phyloP scores from a whole-genome alignment of 805 yeast genomes.

The Candida railenensis region DNA sequence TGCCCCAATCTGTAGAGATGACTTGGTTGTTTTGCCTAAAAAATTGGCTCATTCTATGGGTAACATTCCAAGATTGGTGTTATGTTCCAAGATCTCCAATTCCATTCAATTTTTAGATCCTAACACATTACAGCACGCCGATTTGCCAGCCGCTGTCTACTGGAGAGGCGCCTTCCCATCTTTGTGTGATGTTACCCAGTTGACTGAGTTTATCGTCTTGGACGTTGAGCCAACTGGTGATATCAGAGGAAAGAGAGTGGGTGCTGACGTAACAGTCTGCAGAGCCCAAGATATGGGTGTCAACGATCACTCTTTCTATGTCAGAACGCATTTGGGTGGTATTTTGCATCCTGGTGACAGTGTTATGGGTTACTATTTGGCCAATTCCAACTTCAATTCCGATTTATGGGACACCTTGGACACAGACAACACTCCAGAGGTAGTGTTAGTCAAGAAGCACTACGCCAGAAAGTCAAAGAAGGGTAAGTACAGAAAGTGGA shows the following conservation, averaged over 20 bases:
- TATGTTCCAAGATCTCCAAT: constrained; percentile 84
- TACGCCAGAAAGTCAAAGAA: constrained; percentile 78
- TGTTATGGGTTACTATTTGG: constrained; percentile 84
- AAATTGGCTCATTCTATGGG: constrained; percentile 83
- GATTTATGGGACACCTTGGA: constrained; percentile 75
- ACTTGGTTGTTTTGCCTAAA: constrained; percentile 87
- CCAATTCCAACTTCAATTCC: constrained; percentile 85
- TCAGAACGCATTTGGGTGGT: constrained; percentile 91
- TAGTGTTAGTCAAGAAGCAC: constrained; percentile 82
- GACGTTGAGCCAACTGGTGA: constrained; percentile 93
- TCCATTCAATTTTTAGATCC: constrained; percentile 87
- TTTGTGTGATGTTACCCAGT: constrained; percentile 69
- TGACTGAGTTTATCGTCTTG: constrained; percentile 83
- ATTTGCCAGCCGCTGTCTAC: constrained; percentile 65
- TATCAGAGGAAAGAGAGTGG: constrained; percentile 69
- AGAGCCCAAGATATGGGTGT: constrained; percentile 84
- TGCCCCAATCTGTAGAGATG: constrained; percentile 96
- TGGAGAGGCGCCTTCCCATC: constrained; percentile 84
- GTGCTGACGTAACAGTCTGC: constrained; percentile 92
- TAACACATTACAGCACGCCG: constrained; percentile 72
- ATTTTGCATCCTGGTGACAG: constrained; percentile 96
- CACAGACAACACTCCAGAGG: constrained; percentile 72
- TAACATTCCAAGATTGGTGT: constrained; percentile 72
- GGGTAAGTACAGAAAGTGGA: constrained; percentile 81
- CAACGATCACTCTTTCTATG: constrained; percentile 78